Conservation (phyloP, 345 rosid species). For the Passiflora organensis region DNA sequence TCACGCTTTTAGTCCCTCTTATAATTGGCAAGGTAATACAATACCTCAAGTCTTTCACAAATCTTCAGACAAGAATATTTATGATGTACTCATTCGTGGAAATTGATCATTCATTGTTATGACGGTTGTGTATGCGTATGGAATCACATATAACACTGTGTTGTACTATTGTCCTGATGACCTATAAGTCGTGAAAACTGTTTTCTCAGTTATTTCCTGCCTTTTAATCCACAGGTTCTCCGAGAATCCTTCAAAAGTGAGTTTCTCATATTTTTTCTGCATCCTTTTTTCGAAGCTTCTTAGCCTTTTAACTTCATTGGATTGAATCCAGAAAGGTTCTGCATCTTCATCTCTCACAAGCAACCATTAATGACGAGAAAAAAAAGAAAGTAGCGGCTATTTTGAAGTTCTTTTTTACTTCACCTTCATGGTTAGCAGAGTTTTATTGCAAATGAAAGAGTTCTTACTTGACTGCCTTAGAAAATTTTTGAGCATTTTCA, state of each 20-base stretch:
- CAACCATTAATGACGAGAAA: too few species aligned
- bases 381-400: not conserved
- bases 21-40: constrained; percentile 78
- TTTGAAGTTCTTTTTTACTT: not conserved
- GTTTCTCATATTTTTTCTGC: constrained; percentile 9
- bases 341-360: not conserved
- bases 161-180: too few species aligned
- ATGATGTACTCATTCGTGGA: too few species aligned
- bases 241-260: constrained; percentile 81
- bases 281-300: constrained; percentile 5
- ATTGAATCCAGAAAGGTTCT: not conserved
- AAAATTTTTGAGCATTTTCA: not conserved
- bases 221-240: constrained; percentile 43
- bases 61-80: too few species aligned
- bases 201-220: constrained; percentile 8
- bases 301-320: not conserved
- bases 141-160: too few species aligned
- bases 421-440: too few species aligned
- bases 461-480: too few species aligned
- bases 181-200: too few species aligned
- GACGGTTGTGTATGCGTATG: too few species aligned
- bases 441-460: too few species aligned
- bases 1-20: constrained; percentile 67
- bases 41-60: not conserved
- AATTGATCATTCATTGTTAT: too few species aligned